Evolutionary conservation across 2,329 filamentous ascomycete genomes (phyloP).

Genomic region (Paecilomyces fulvus): DNA sequence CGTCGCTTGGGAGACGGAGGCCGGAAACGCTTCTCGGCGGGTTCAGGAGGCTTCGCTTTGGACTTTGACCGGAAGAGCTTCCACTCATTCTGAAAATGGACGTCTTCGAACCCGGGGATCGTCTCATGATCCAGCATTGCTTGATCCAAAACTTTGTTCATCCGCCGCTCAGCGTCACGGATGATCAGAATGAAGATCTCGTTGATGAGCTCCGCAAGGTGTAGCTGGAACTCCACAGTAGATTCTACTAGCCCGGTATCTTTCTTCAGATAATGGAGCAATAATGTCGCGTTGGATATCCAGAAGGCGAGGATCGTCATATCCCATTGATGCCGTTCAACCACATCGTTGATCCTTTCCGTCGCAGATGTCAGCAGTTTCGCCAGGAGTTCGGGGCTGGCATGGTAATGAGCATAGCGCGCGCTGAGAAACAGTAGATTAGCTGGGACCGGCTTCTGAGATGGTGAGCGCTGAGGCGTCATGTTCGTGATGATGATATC

Average conservation of each 20-base stretch:
- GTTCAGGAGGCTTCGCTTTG: slow-evolving; percentile 75
- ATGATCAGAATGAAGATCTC: slow-evolving; percentile 98
- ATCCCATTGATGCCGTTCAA: slow-evolving; percentile 96
- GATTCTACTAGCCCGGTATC: slow-evolving; percentile 71
- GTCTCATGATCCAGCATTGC: slow-evolving; percentile 98
- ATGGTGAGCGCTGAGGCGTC: slow-evolving; percentile 88
- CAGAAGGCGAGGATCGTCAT: slow-evolving; percentile 99
- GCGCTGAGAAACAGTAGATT: slow-evolving; percentile 96
- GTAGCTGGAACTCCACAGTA: slow-evolving; percentile 82
- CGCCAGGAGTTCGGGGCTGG: slow-evolving; percentile 72
- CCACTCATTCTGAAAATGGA: slow-evolving; percentile 97
- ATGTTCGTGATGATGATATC: slow-evolving; percentile 97
- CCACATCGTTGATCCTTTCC: slow-evolving; percentile 92
- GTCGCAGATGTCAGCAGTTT: slow-evolving; percentile 77
- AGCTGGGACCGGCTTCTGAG: slow-evolving; percentile 95
- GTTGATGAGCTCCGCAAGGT: slow-evolving; percentile 89
- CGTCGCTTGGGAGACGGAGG: slow-evolving; percentile 89
- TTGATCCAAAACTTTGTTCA: slow-evolving; percentile 89
- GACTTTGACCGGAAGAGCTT: slow-evolving; percentile 90
- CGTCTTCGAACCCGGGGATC: slow-evolving; percentile 93
- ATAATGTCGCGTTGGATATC: slow-evolving; percentile 91
- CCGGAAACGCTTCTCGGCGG: slow-evolving; percentile 79
- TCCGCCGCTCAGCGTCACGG: slow-evolving; percentile 83
- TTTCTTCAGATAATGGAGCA: slow-evolving; percentile 97
- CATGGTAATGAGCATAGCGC: slow-evolving; percentile 93